Conservation (phyloP, 2,329 filamentous ascomycete species). For the Tolypocladium amazonense region DNA sequence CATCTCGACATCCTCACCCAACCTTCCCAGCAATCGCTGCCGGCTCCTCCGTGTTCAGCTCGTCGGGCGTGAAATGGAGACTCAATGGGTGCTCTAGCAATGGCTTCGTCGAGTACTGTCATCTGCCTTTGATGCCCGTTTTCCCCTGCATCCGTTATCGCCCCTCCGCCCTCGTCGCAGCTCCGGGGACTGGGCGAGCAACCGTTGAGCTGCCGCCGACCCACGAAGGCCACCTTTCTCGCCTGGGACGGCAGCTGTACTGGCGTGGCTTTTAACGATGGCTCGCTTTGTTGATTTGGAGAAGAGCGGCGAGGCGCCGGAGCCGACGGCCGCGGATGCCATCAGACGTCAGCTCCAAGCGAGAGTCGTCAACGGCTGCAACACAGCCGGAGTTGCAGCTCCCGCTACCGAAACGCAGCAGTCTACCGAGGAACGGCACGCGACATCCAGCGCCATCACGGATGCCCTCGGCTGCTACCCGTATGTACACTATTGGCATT, state of each 20-base stretch:
- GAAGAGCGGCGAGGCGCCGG: slow-evolving; percentile 4
- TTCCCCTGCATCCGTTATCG: background rate
- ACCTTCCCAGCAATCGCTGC: background rate
- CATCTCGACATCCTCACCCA: background rate
- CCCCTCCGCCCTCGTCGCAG: background rate
- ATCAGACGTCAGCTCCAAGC: slow-evolving; percentile 1
- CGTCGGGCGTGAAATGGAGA: background rate
- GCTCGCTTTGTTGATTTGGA: slow-evolving; percentile 13
- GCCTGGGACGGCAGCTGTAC: background rate
- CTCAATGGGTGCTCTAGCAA: background rate
- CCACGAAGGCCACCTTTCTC: background rate
- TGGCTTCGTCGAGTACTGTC: background rate
- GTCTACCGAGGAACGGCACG: background rate
- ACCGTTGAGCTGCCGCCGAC: background rate
- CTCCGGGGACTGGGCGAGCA: background rate
- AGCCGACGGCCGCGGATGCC: slow-evolving; percentile 1
- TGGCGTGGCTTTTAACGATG: slow-evolving; percentile 3
- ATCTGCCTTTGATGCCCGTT: background rate
- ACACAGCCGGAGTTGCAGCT: background rate
- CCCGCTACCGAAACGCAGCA: background rate
- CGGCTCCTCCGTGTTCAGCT: background rate
- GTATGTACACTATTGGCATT: slow-evolving; percentile 9
- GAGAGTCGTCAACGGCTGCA: background rate
- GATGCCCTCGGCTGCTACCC: slow-evolving; percentile 25
- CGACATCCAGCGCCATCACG: slow-evolving; percentile 11